Evolutionary conservation across 169 alveolate genomes (phyloP), one percentile per base, ranked within the genome.

Genomic region (Perkinsus olseni): DNA sequence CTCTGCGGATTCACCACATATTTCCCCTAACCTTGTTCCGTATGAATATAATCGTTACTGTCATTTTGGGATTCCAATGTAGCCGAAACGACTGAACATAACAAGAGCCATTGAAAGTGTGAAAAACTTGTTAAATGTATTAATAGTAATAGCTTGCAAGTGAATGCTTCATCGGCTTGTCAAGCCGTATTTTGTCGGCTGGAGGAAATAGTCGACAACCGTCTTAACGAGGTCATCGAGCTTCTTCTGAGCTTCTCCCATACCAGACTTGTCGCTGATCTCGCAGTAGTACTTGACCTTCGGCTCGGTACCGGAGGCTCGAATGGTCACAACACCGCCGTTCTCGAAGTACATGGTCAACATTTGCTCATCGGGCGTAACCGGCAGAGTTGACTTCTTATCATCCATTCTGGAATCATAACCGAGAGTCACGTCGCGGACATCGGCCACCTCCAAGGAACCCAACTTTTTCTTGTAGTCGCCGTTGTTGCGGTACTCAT

Each of bases 251-350:
- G 96, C 94, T 74, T 94, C 92, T 40, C 11, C 11, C 36, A 93
- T 95, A 51, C 91, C 94, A 36, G 95, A 93, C 20, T 91, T 93
- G 74, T 94, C 95, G 6, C 94, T 91, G 38, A 95, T 94, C 91
- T 95, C 96, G 48, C 94, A 82, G 92, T 95, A 95, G 94, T 95
- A 95, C 92, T 95, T 95, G 24, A 95, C 91, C 74, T 95, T 95
- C 37, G 97, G 97, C 91, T 95, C 97, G 24, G 97, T 95, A 50
- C 97, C 97, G 45, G 95, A 92, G 11, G 96, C 96, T 38, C 97
- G 74, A 37, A 94, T 62, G 21, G 95, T 94, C 91, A 94, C 93
- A 45, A 93, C 91, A 40, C 94, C 95, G 40, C 94, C 92, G 45
- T 91, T 94, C 82, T 95, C 97, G 92, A 94, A 94, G 38, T 94